phyloP scores from a whole-genome alignment of 208 protist genomes.

The Trypanosoma melophagium region DNA sequence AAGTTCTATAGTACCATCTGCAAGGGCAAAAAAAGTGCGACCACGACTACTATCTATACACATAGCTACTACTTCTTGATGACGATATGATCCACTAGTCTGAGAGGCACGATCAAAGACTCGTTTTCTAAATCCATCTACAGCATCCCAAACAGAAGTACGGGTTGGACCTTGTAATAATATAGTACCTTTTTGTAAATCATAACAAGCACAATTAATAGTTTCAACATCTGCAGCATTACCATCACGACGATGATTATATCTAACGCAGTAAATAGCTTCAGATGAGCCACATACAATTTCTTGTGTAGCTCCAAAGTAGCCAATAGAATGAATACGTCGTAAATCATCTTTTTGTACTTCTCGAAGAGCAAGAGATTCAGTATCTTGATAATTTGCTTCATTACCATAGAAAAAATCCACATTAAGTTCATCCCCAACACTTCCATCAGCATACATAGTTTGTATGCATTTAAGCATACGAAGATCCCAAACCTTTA shows the following conservation, averaged over 20 bases:
- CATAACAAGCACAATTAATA: conserved; percentile 39
- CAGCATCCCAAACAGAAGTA: conserved; percentile 62
- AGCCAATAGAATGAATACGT: conserved; percentile 35
- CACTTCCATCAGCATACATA: conserved; percentile 38
- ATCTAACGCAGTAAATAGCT: conserved; percentile 52
- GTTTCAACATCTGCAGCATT: conserved; percentile 48
- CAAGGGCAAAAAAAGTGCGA: conserved; percentile 53
- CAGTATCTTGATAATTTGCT: background rate
- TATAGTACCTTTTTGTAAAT: conserved; percentile 42
- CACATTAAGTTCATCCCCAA: conserved; percentile 22
- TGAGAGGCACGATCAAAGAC: conserved; percentile 43
- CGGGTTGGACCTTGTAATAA: conserved; percentile 64
- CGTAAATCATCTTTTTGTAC: conserved; percentile 8
- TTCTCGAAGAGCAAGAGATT: background rate
- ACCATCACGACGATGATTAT: conserved; percentile 37
- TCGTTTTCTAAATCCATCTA: conserved; percentile 37
- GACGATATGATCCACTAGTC: conserved; percentile 14
- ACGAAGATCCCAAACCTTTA: conserved; percentile 87
- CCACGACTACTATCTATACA: conserved; percentile 61
- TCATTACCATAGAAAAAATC: conserved; percentile 27
- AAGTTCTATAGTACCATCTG: conserved; percentile 42
- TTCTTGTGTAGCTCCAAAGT: conserved; percentile 57
- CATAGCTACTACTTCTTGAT: conserved; percentile 47
- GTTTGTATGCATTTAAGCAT: conserved; percentile 75
- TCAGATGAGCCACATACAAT: conserved; percentile 61